A percentile compares a stretch with the other conserved stretches of the same genome.
phyloP scores from a whole-genome alignment of 805 yeast genomes.

The Yarrowia sp. region DNA sequence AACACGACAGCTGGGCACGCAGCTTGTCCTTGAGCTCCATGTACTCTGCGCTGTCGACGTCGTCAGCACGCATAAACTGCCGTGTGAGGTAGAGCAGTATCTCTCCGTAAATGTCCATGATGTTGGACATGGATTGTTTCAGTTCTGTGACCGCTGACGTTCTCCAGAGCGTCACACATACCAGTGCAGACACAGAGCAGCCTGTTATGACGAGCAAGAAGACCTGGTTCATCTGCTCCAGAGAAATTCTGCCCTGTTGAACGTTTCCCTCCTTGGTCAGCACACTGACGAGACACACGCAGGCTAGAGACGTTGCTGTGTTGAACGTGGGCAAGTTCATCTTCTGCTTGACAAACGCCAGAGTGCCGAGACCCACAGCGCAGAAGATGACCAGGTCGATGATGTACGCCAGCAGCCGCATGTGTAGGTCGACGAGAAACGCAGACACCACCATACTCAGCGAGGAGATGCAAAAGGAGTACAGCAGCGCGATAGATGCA shows the following conservation, averaged over 20 bases:
- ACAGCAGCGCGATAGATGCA: slow-evolving; percentile 54
- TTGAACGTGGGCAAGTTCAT: slow-evolving; percentile 68
- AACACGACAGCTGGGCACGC: slow-evolving; percentile 38
- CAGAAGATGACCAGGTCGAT: slow-evolving; percentile 52
- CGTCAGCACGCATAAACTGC: slow-evolving; percentile 50
- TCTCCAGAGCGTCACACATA: slow-evolving; percentile 68
- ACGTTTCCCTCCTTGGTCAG: slow-evolving; percentile 71
- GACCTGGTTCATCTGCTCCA: slow-evolving; percentile 52
- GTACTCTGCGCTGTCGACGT: slow-evolving; percentile 38
- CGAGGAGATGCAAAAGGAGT: slow-evolving; percentile 52
- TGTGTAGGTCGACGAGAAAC: slow-evolving; percentile 45
- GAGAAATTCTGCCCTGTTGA: slow-evolving; percentile 57
- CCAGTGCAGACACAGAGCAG: slow-evolving; percentile 53
- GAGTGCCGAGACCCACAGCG: slow-evolving; percentile 58
- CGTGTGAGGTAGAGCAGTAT: slow-evolving; percentile 48
- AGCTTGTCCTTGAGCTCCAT: slow-evolving; percentile 45
- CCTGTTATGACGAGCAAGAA: slow-evolving; percentile 61
- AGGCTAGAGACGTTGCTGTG: slow-evolving; percentile 76
- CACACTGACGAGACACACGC: slow-evolving; percentile 67
- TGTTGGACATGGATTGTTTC: slow-evolving; percentile 49
- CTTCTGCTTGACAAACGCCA: slow-evolving; percentile 68
- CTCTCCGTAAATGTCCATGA: slow-evolving; percentile 52
- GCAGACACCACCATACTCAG: slow-evolving; percentile 53
- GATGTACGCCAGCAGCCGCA: slow-evolving; percentile 50
- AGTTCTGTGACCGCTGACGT: slow-evolving; percentile 51